Base-by-base conservation (phyloP, 352 stramenopile genomes). In the Salisapilia sapeloensis region DNA sequence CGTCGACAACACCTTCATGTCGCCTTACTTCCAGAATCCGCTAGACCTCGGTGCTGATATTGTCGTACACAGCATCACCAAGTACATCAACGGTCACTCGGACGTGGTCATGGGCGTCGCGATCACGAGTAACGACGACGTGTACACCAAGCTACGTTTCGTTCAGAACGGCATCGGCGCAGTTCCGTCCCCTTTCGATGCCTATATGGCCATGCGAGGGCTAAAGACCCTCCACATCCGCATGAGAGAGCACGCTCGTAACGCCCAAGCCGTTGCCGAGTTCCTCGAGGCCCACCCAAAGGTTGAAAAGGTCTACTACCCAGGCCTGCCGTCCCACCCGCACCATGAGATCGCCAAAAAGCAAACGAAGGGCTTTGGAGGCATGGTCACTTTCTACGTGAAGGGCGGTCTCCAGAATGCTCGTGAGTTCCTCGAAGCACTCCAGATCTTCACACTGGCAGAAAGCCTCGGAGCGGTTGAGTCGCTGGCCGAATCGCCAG, bases 81-180 rank as follows among this genome's bases (percentile, higher is more conserved):
- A 97, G 70, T 97, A 94, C 64, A 96, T 96, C 48, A 92, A 94
- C 49, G 87, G 87, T 37, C 87, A 96, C 61, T 95, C 91, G 45
- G 87, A 95, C 39, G 85, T 91, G 6, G 80, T 96, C 27, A 85
- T 89, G 37, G 90, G 90, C 28, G 82, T 92, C 13, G 76, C 96
- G 20, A 60, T 95, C 40, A 87, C 72, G 47, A 92, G 96, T 49
- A 72, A 76, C 44, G 76, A 90, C 38, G 86, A 92, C 40, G 86
- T 96, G 35, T 71, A 95, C 56, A 90, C 78, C 40, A 95, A 96
- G 56, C 65, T 95, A 35, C 86, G 85, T 43, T 94, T 96, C 46
- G 70, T 96, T 43, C 65, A 90, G 54, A 92, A 89, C 44, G 89
- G 95, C 45, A 74, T 97, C 27, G 93, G 93, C 29, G 77, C 69